Base-by-base conservation (phyloP, 371 early-diverging fungal genomes). In the Mucor irregularis region DNA sequence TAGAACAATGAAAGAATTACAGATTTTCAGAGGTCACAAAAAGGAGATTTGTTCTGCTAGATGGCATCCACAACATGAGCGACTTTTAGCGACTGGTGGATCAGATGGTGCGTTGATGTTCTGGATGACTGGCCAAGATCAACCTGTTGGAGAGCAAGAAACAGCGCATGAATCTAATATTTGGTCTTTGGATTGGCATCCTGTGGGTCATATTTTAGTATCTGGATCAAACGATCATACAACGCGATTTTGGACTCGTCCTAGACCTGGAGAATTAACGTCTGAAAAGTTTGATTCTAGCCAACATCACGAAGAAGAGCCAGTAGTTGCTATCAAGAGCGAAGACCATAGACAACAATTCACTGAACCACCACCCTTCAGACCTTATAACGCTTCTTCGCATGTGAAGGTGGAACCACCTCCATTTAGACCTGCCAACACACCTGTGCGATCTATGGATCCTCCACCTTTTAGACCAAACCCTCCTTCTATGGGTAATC, bases 171-270 rank as follows among this genome's bases (percentile, higher is more conserved):
- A 94, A 21, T 89, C 90, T 26, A 90, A 93, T 43, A 89, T 99
- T n/a, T 99, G 99, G 96, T 88, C 97, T 5, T 72, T 99, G 34
- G 99, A 98, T 63, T 99, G 96, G 94, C 99, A 99, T 76, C 99
- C 99, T 6, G 76, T 96, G 16, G 99, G 99, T 0, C 99, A 99
- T 73, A 84, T 97, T 8, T 78, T 99, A 9, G 97, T 94, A 0
- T 91, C 95, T 0, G 99, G 99, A 17, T 95, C 96, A 13, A 98
- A 99, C 56, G 99, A 99, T 73, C 93, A 96, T 61, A 89, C 95
- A 0, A 96, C 98, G 0, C 88, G 96, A n/a, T 99, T 99, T 71
- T 99, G 99, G 99, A 91, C 95, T 17, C 78, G 99, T 28, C 90
- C 91, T 24, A 82, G 99, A 30, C 99, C 98, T 4, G 97, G 96